Conservation (phyloP, 2,329 filamentous ascomycete genomes). For the Stagonosporopsis vannaccii region DNA sequence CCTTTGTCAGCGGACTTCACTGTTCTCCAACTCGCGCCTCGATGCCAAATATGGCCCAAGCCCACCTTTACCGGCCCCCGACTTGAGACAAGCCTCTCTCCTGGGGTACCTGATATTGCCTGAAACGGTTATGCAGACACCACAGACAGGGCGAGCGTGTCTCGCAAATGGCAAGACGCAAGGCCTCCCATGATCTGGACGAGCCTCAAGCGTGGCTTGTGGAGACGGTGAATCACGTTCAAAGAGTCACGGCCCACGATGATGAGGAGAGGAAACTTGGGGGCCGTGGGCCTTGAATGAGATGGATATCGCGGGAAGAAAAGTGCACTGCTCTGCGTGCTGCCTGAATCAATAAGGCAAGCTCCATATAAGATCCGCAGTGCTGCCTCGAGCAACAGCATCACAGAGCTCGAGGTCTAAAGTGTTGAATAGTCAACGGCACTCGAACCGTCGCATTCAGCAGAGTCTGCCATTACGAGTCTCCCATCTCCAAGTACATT, state of each 20-base stretch:
- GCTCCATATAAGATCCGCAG: conserved; percentile 11
- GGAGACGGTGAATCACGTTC: conserved; percentile 3
- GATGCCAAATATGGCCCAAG: conserved; percentile 6
- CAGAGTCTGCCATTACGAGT: background rate
- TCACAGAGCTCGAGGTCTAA: background rate
- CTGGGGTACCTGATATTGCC: conserved; percentile 2
- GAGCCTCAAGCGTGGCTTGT: conserved; percentile 19
- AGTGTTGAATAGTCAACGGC: background rate
- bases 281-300: conserved; percentile 11
- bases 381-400: conserved; percentile 1
- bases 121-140: background rate
- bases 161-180: conserved; percentile 3
- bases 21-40: background rate
- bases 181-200: conserved; percentile 9
- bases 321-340: conserved; percentile 2
- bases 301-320: conserved; percentile 7
- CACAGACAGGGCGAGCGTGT: background rate
- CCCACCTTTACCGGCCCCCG: background rate
- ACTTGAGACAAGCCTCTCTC: conserved; percentile 13
- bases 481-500: background rate
- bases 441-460: background rate
- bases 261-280: conserved; percentile 8
- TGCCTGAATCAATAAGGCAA: conserved; percentile 4
- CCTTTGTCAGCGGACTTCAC: background rate
- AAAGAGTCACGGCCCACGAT: conserved; percentile 7